Conservation (phyloP, 805 yeast genomes). For the Sungouiozyma ichnusensis region DNA sequence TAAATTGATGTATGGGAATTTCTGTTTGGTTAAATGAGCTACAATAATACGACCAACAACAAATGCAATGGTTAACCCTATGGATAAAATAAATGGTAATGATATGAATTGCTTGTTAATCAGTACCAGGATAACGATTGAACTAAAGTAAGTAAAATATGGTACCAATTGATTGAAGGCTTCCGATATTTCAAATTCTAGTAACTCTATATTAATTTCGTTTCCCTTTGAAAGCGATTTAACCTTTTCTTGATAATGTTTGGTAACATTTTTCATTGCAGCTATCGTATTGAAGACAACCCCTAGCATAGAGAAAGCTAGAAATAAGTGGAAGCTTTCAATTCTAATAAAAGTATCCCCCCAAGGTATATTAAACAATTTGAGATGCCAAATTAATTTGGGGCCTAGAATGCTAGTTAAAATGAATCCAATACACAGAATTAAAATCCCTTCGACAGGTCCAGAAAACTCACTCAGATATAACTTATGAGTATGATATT, state of each 20-base stretch:
- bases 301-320: slow-evolving; percentile 50
- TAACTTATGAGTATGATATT: slow-evolving; percentile 78
- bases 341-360: slow-evolving; percentile 20
- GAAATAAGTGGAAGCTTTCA: slow-evolving; percentile 36
- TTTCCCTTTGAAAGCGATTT: slow-evolving; percentile 12
- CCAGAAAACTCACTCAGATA: slow-evolving; percentile 78
- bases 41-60: slow-evolving; percentile 82
- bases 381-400: slow-evolving; percentile 46
- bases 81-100: slow-evolving; percentile 55
- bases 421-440: slow-evolving; percentile 44
- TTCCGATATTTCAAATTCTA: slow-evolving; percentile 13
- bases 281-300: slow-evolving; percentile 56
- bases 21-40: slow-evolving; percentile 74
- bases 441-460: slow-evolving; percentile 87
- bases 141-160: slow-evolving; percentile 45
- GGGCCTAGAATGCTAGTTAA: slow-evolving; percentile 66
- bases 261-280: slow-evolving; percentile 53
- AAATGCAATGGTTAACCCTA: slow-evolving; percentile 72
- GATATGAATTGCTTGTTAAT: slow-evolving; percentile 40
- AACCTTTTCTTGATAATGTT: slow-evolving; percentile 32
- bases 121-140: slow-evolving; percentile 39
- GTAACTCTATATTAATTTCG: slow-evolving; percentile 16
- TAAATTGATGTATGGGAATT: slow-evolving; percentile 63
- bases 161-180: slow-evolving; percentile 58
- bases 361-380: slow-evolving; percentile 25